Conservation (phyloP, 257 asterid genomes). For the Scutellaria galericulata region DNA sequence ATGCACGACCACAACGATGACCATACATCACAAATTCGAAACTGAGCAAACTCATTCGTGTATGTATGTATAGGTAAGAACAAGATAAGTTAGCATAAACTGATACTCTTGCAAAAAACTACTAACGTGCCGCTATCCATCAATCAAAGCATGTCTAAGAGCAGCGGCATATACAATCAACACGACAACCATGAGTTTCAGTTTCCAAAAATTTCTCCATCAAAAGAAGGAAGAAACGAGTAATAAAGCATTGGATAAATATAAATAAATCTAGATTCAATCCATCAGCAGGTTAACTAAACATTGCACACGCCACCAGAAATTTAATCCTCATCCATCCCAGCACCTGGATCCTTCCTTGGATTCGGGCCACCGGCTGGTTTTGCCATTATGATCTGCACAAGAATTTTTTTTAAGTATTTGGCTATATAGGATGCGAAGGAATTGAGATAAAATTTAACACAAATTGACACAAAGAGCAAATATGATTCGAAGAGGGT, state of each 20-base stretch:
- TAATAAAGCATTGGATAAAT: conserved; percentile 11
- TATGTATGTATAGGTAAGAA: too few species aligned
- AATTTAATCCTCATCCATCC: conserved; percentile 56
- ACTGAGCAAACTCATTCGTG: too few species aligned
- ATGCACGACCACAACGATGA: too few species aligned
- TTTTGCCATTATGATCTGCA: conserved; percentile 65
- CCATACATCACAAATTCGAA: too few species aligned
- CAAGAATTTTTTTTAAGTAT: background rate
- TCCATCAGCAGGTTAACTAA: background rate
- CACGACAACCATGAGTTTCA: background rate
- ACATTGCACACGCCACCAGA: conserved; percentile 17
- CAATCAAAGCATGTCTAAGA: background rate
- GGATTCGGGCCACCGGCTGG: conserved; percentile 66
- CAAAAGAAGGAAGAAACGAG: conserved; percentile 5
- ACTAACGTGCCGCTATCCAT: background rate
- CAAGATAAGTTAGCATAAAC: background rate
- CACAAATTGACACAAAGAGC: background rate
- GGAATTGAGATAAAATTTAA: background rate
- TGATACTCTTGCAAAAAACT: background rate
- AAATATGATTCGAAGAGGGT: background rate
- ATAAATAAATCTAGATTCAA: background rate
- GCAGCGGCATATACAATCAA: background rate
- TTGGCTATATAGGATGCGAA: background rate
- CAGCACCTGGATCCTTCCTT: conserved; percentile 38
- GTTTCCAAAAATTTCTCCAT: conserved; percentile 29